phyloP scores from a whole-genome alignment of 2,329 filamentous ascomycete genomes.

The Scytalidium sp. region DNA sequence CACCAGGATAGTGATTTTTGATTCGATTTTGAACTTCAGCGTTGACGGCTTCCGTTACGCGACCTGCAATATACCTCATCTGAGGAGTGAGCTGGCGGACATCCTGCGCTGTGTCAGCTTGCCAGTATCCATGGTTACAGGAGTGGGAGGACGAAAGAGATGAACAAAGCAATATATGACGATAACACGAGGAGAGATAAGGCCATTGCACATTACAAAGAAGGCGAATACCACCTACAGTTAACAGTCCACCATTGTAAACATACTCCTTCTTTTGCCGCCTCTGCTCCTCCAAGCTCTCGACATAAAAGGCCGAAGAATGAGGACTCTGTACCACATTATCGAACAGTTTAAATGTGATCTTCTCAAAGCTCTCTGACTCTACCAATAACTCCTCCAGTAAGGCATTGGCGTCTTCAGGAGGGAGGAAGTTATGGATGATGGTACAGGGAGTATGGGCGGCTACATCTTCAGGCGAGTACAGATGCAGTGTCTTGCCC shows the following conservation, averaged over 20 bases:
- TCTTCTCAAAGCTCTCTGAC: constrained; percentile 64
- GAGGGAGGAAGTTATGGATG: constrained; percentile 83
- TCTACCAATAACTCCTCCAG: constrained; percentile 75
- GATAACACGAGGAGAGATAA: too few species aligned
- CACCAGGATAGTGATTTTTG: constrained; percentile 60
- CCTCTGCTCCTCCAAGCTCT: constrained; percentile 65
- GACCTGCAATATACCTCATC: constrained; percentile 65
- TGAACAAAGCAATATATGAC: too few species aligned
- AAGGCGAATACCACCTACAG: constrained; percentile 37
- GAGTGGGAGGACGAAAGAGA: too few species aligned
- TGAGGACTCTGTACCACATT: constrained; percentile 83
- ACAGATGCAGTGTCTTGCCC: constrained; percentile 81
- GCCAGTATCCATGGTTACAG: too few species aligned
- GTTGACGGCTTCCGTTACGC: constrained; percentile 76
- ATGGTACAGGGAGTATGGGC: constrained; percentile 86
- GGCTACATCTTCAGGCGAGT: constrained; percentile 76
- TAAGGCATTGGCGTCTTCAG: constrained; percentile 68
- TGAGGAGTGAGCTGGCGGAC: constrained; percentile 74
- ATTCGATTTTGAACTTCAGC: constrained; percentile 71
- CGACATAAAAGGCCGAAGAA: constrained; percentile 79
- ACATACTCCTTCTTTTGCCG: constrained; percentile 76
- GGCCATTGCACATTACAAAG: constrained; percentile 1
- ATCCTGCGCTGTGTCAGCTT: constrained; percentile 45
- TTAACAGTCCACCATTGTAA: constrained; percentile 77
- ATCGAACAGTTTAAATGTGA: constrained; percentile 84